Evolutionary conservation across 2,329 filamentous ascomycete species (phyloP), one percentile per base, ranked within the genome.

Genomic region (Drechslerella coelobrocha): DNA sequence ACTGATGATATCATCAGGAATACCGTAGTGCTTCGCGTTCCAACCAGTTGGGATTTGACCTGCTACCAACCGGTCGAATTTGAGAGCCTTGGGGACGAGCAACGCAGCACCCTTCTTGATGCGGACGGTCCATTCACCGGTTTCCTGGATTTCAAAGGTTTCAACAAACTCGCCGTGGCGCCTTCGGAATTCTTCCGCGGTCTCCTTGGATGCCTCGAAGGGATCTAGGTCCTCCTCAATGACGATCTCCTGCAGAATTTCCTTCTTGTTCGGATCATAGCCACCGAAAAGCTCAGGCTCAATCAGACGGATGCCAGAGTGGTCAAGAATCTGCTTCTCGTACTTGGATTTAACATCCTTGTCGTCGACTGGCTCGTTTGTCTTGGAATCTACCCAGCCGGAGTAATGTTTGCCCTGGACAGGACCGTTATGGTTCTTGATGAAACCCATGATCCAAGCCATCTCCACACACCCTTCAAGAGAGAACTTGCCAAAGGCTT

Each of bases 371-470:
- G 94, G 94, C 68, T 97, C 93, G 45, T 91, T 91, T 59, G 91
- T 88, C 85, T 97, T 97, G 78, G 87, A 84, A 77, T 99, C 94
- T 68, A 99, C 91, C 92, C 91, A 99, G 75, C 94, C 94, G 75
- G 93, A 91, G 82, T 99, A 97, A 74, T 89, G 89, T 82, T 96
- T 89, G 79, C 94, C 94, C 83, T 99, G 99, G 79, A 99, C 86
- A 29, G 89, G 88, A 17, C 94, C 94, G 76, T 97, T 97, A 83
- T 96, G 91, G 80, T 99, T 96, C 84, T 93, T 97, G 83, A 99
- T 97, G 69, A 97, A 87, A 78, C 94, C 94, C 93, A 97, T 99
- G 80, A 99, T 91, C 94, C 94, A 99, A 29, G 94, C 92, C 94
- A 99, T 99, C 81, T 99, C 94, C 71, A 99, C 89, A 77, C 94